A percentile compares a stretch with the other conserved stretches of the same genome.
Conservation (phyloP, 2,329 filamentous ascomycete species). For the Alternaria sp. region DNA sequence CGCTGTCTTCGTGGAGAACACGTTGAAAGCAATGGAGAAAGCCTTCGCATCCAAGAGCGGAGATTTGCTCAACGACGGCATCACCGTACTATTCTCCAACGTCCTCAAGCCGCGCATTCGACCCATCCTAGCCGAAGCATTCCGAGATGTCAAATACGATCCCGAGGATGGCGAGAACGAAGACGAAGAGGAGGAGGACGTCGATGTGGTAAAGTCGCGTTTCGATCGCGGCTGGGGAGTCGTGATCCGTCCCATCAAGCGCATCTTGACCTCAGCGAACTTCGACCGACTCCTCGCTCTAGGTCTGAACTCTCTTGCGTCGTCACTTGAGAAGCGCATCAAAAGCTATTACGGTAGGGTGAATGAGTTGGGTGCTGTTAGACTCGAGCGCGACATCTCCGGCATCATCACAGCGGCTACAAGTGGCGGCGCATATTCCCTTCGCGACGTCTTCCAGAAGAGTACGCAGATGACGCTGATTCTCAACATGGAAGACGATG, state of each 20-base stretch:
- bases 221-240: constrained; percentile 88
- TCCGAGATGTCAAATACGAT: constrained; percentile 86
- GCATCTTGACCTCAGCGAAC: constrained; percentile 79
- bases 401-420: constrained; percentile 71
- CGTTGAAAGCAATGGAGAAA: constrained; percentile 71
- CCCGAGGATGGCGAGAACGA: constrained; percentile 56
- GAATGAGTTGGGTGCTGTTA: constrained; percentile 80
- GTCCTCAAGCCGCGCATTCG: constrained; percentile 85
- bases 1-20: constrained; percentile 69
- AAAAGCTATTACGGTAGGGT: constrained; percentile 80
- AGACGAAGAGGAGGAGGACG: constrained; percentile 55
- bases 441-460: constrained; percentile 77
- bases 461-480: constrained; percentile 83
- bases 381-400: constrained; percentile 83
- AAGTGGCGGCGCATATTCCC: constrained; percentile 73
- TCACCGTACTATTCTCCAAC: constrained; percentile 84
- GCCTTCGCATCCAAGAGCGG: constrained; percentile 78
- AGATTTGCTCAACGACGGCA: constrained; percentile 82
- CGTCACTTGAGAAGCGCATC: constrained; percentile 84
- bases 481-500: constrained; percentile 93
- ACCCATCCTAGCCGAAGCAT: constrained; percentile 83
- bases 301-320: constrained; percentile 76
- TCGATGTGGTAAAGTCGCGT: constrained; percentile 73
- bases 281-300: constrained; percentile 77
- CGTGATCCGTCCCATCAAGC: constrained; percentile 81